Base-by-base conservation (phyloP, 2,329 filamentous ascomycete species). In the Fusarium sp. region DNA sequence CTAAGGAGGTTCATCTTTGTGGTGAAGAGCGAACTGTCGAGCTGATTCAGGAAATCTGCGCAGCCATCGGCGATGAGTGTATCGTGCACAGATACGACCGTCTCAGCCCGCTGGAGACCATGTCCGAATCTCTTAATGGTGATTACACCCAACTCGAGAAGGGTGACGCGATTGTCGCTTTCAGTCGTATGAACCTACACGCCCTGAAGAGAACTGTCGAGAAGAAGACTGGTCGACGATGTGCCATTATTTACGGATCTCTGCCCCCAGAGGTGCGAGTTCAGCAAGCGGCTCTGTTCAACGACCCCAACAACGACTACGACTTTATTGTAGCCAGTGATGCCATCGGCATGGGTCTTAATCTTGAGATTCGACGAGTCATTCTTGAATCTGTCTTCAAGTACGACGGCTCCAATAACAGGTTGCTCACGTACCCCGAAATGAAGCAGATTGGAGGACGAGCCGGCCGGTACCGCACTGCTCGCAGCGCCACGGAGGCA, bases 261-360 rank as follows among this genome's bases (percentile, higher is more conserved):
- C 80, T 99, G 43, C 96, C 96, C 0, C 95, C 96, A 2, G 96
- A 99, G 78, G 97, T 95, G 40, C 89, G 96, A 66, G 94, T 94
- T 5, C 90, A 95, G 76, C 96, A 99, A 81, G 96, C 96, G 1
- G 89, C 90, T 17, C 84, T 98, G 0, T 99, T 99, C 85, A 99
- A 99, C 76, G 93, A 98, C 68, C 95, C 94, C 0, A 81, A 97
- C 76, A 99, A 97, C 77, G 95, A 98, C 63, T 99, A 98, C 77
- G 96, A 99, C 77, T 97, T 90, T 72, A 84, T 99, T 7, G 95
- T 96, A 26, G 96, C 97, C 10, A 98, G 94, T 73, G 94, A 98
- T 80, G 96, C 96, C 46, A 95, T 99, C 66, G 96, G 96, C 38
- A 98, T 99, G 95, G 96, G 97, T 2, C 83, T 99, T 22, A 99